Evolutionary conservation across 2,329 filamentous ascomycete genomes (phyloP).

Genomic region (Colletotrichum neosansevieriae): DNA sequence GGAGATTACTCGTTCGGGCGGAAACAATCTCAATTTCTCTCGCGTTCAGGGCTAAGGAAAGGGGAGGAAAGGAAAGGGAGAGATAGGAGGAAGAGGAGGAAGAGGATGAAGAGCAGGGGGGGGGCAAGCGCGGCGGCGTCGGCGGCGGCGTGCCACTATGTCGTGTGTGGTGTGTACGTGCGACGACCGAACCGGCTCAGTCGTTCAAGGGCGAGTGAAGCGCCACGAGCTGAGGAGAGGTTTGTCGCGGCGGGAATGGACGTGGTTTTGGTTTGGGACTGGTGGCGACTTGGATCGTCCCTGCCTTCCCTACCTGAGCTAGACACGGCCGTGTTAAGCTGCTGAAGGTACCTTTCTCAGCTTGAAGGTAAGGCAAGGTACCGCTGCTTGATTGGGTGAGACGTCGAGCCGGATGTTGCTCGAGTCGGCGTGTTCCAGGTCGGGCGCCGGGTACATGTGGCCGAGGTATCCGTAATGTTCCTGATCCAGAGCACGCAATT

Average conservation of each 20-base stretch:
- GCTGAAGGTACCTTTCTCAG: slow-evolving; percentile 8
- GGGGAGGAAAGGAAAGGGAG: slow-evolving; percentile 17
- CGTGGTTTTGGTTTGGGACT: slow-evolving; percentile 35
- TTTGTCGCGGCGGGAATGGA: slow-evolving; percentile 35
- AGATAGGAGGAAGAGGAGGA: slow-evolving; percentile 13
- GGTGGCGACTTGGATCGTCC: slow-evolving; percentile 40
- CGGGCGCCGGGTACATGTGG: slow-evolving; percentile 9
- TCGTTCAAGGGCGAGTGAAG: slow-evolving; percentile 36
- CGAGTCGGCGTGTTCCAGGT: slow-evolving; percentile 4
- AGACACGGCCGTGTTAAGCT: slow-evolving; percentile 8
- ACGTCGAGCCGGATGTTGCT: slow-evolving; percentile 6
- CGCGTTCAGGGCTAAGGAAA: slow-evolving; percentile 2
- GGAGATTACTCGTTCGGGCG: not conserved
- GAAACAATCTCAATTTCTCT: not conserved
- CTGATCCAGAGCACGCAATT: slow-evolving; percentile 4
- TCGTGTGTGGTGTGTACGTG: slow-evolving; percentile 32
- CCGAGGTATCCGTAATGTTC: slow-evolving; percentile 21
- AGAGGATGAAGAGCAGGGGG: too few species aligned
- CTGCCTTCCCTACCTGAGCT: slow-evolving; percentile 18
- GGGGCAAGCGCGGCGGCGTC: slow-evolving; percentile 2
- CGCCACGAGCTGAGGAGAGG: slow-evolving; percentile 35
- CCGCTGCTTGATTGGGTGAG: slow-evolving; percentile 9
- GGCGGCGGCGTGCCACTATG: slow-evolving; percentile 29
- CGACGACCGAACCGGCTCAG: slow-evolving; percentile 29
- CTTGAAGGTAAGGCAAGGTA: slow-evolving; percentile 28